phyloP scores from a whole-genome alignment of 179 eudicot genomes.

The Corrigiola litoralis region DNA sequence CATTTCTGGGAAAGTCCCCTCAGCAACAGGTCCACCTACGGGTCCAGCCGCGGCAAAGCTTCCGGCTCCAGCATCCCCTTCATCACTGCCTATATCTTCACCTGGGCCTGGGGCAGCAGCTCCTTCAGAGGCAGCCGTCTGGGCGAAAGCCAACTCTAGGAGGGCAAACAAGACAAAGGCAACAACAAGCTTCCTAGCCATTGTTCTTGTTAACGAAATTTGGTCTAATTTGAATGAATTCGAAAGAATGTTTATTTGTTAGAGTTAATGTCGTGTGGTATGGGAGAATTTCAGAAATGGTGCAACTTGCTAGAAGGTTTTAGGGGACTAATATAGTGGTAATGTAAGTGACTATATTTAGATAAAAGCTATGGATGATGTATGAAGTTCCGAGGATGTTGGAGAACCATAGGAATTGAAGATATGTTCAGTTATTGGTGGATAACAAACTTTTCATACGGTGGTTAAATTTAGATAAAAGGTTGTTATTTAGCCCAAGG shows the following conservation, averaged over 20 bases:
- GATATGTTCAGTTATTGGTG: background rate
- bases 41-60: constrained; percentile 33
- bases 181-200: constrained; percentile 37
- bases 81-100: constrained; percentile 17
- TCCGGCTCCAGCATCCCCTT: background rate
- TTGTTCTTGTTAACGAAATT: constrained; percentile 14
- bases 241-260: background rate
- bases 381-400: background rate
- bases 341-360: constrained; percentile 1
- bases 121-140: background rate
- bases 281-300: background rate
- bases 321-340: background rate
- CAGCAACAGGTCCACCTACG: constrained; percentile 33
- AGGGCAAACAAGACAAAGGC: constrained; percentile 40
- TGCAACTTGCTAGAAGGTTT: constrained; percentile 1
- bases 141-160: constrained; percentile 30
- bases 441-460: background rate
- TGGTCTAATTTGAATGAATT: background rate
- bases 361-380: background rate
- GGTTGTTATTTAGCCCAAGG: too few species aligned
- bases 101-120: constrained; percentile 4
- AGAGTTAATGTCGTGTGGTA: background rate
- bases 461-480: background rate
- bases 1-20: background rate
- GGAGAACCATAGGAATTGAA: background rate